A percentile compares a stretch with the other conserved stretches of the same genome.
phyloP scores from a whole-genome alignment of 768 basidiomycete genomes.

The Leccinum rimulosum region DNA sequence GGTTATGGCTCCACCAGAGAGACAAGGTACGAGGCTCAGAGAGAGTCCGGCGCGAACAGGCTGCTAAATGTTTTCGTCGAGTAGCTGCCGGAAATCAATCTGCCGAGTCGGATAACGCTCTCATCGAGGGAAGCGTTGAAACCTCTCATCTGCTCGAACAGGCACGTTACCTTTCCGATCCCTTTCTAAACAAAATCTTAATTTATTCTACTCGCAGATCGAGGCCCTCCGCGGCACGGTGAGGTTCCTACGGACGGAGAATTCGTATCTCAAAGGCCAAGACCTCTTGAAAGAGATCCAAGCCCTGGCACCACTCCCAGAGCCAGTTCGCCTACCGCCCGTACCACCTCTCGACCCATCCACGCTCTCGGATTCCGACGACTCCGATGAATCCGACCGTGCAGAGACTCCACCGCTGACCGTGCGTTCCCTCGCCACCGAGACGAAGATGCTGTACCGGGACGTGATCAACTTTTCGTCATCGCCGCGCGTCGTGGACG shows the following conservation, averaged over 20 bases:
- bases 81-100: constrained; percentile 48
- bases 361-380: constrained; percentile 61
- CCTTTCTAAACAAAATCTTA: background rate
- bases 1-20: constrained; percentile 60
- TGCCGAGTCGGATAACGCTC: constrained; percentile 57
- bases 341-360: constrained; percentile 72
- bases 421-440: constrained; percentile 67
- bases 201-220: constrained; percentile 49
- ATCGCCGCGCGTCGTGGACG: constrained; percentile 80
- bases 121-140: constrained; percentile 79
- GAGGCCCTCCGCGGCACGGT: constrained; percentile 90
- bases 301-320: constrained; percentile 62
- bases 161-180: constrained; percentile 38
- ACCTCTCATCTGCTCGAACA: constrained; percentile 88
- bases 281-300: constrained; percentile 85
- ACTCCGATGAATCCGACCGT: constrained; percentile 58
- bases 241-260: constrained; percentile 90
- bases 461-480: constrained; percentile 87
- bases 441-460: constrained; percentile 84
- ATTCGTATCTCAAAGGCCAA: constrained; percentile 90
- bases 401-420: constrained; percentile 48
- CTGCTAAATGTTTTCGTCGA: constrained; percentile 1
- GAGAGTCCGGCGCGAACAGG: background rate
- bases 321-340: constrained; percentile 44
- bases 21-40: constrained; percentile 52